Evolutionary conservation across 116 monocot species (phyloP), one percentile per base, ranked within the genome.

Genomic region (Phalaenopsis hybrid): DNA sequence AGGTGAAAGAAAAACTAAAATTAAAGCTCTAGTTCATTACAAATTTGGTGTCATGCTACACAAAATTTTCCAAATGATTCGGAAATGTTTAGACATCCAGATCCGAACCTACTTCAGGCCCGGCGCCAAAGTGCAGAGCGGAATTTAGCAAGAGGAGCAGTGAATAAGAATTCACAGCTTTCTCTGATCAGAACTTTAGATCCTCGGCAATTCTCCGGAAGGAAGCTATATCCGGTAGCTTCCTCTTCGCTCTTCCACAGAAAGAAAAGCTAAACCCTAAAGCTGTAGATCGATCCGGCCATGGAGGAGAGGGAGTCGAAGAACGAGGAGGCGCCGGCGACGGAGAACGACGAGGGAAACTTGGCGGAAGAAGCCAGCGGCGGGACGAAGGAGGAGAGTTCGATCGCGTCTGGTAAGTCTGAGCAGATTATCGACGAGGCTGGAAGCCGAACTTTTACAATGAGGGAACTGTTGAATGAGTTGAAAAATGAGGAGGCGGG

Each of bases 401-500:
- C 17, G 52, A 44, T 51, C 61, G 78, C 34, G 49, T 44, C 80
- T 3, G 80, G 68, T 17, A 85, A 12, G 25, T 12, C 48, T 0
- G 85, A 81, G 44, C 44, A 84, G 46, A 48, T 41, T 16, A 23
- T 72, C 5, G 51, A 81, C 34, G 79, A 73, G 4, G 55, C 18
- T 20, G 96, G 88, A 78, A 86, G 78, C 79, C 89, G 92, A 43
- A 78, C 86, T 33, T 85, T 94, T 80, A 92, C 92, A 21, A 94
- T 94, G 96, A 80, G 94, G 83, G 94, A 96, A 90, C 82, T 96
- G 23, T 83, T 94, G 51, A 86, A 82, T n/a, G 96, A 96, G 74
- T 74, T 96, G 83, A 90, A 93, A 80, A 86, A 86, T 75, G 86
- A 45, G 65, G 82, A 51, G 18, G 84, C 79, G 34, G 81, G 78